A percentile compares a stretch with the other conserved stretches of the same genome.
Evolutionary conservation across 2,329 filamentous ascomycete genomes (phyloP).

Genomic region (Domatiomyces catenatus): DNA sequence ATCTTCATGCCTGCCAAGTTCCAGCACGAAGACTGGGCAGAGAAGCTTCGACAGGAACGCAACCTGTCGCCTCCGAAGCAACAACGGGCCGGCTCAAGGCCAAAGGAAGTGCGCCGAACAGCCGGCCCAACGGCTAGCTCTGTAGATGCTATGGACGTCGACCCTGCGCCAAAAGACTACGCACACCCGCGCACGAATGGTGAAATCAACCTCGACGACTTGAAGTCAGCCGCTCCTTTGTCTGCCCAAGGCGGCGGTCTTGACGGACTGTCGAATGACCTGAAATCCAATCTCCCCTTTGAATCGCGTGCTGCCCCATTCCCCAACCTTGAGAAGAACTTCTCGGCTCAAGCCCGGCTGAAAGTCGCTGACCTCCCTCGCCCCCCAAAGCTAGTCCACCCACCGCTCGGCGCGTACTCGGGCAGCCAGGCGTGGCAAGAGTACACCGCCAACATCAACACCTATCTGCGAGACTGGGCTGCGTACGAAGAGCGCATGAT

Average conservation of each 20-base stretch:
- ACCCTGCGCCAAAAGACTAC: slow-evolving; percentile 10
- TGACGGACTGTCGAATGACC: slow-evolving; percentile 34
- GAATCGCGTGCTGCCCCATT: slow-evolving; percentile 34
- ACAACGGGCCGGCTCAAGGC: slow-evolving; percentile 17
- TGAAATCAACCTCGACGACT: slow-evolving; percentile 34
- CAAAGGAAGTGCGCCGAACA: slow-evolving; percentile 23
- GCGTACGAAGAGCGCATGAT: slow-evolving; percentile 40
- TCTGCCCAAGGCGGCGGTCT: slow-evolving; percentile 32
- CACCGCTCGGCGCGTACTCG: slow-evolving; percentile 21
- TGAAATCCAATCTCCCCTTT: slow-evolving; percentile 43
- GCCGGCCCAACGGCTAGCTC: slow-evolving; percentile 1
- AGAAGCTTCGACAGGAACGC: slow-evolving; percentile 22
- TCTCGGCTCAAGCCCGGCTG: slow-evolving; percentile 18
- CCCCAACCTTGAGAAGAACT: slow-evolving; percentile 26
- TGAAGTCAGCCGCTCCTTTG: slow-evolving; percentile 37
- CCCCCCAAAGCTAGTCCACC: slow-evolving; percentile 36
- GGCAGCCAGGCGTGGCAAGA: slow-evolving; percentile 34
- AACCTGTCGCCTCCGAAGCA: slow-evolving; percentile 21
- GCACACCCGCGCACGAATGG: slow-evolving; percentile 5
- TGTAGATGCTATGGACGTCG: slow-evolving; percentile 33
- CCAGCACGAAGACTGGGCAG: slow-evolving; percentile 13
- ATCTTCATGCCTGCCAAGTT: slow-evolving; percentile 26
- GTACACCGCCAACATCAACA: slow-evolving; percentile 38
- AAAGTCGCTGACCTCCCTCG: slow-evolving; percentile 32
- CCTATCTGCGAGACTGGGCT: slow-evolving; percentile 43